Evolutionary conservation across 2,329 filamentous ascomycete genomes (phyloP), one percentile per base, ranked within the genome.

Genomic region (Hypoxylon sp.): DNA sequence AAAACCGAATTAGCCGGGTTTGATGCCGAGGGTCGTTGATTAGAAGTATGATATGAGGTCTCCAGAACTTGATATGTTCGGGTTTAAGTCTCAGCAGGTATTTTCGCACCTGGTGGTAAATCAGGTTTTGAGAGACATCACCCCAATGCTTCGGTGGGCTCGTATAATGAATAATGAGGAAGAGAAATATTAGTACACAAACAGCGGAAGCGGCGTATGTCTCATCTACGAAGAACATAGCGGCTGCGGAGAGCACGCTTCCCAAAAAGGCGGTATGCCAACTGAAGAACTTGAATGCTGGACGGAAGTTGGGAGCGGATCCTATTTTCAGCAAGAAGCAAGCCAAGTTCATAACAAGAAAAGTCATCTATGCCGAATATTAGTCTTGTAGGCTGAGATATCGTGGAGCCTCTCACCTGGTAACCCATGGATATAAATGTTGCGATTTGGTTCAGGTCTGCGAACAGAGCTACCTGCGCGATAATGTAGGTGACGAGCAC

Each of bases 21-120:
- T 96, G 92, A 4, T 85, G 86, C n/a, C 93, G 85, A 3, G 93
- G 91, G 72, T 96, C 88, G 74, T 95, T 96, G 68, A 96, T 88
- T 55, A 97, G 86, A 0, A 97, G 83, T 49, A 97, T 86, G 44
- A 97, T 94, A 69, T 96, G 93, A 0, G 93, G 93, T 53, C 93
- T 85, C 93, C 93, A 97, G 76, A 96, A 97, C 74, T 97, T 97
- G 77, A 97, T 93, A 75, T 97, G 93, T 72, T 97, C 93, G 33
- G 93, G 92, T 51, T 88, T 89, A 28, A 97, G 81, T n/a, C 93
- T 88, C 28, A 97, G 81, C 28, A 97, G 80, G 73, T 97, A 96
- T 73, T 97, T 97, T 64, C 93, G 87, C 12, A 96, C 93, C 80
- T 97, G 93, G 65, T 87, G 80, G 73, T 96, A 97, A 54, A 97